phyloP scores from a whole-genome alignment of 768 basidiomycete species.

The Termitomyces sp. region DNA sequence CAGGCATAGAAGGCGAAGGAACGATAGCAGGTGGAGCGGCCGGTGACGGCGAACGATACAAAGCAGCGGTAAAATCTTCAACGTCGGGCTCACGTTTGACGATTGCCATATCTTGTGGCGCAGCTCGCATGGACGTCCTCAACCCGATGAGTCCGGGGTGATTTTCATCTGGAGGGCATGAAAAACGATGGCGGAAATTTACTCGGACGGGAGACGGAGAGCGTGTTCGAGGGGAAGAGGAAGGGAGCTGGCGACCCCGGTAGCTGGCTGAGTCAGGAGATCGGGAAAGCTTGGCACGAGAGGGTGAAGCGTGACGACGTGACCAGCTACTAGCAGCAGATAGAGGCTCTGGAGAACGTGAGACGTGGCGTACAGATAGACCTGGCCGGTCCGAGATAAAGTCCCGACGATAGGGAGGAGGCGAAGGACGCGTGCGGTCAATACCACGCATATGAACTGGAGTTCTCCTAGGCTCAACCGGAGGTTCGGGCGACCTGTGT shows the following conservation, averaged over 20 bases:
- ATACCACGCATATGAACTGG: constrained; percentile 11
- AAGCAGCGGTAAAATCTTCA: neutral
- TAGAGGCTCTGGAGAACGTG: neutral
- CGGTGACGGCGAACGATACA: neutral
- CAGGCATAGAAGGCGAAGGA: neutral
- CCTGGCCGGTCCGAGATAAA: neutral
- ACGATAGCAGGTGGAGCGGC: neutral
- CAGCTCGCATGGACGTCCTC: neutral
- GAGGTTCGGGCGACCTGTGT: neutral
- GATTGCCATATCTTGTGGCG: neutral
- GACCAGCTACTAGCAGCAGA: neutral
- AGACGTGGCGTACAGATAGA: neutral
- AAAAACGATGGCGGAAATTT: neutral
- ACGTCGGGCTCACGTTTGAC: constrained; percentile 9
- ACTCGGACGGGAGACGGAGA: neutral
- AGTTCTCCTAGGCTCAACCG: neutral
- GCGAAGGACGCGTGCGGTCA: neutral
- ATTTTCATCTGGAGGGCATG: neutral
- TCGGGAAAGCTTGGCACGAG: neutral
- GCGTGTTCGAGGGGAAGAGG: neutral
- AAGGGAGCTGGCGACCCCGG: neutral
- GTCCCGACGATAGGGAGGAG: neutral
- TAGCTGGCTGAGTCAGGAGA: neutral
- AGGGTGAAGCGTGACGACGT: constrained; percentile 1
- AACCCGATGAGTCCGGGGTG: neutral